Percentiles rank a stretch among this genome's conserved stretches.
Evolutionary conservation across 768 basidiomycete species (phyloP).

Genomic region (Kwoniella newhampshirensis): DNA sequence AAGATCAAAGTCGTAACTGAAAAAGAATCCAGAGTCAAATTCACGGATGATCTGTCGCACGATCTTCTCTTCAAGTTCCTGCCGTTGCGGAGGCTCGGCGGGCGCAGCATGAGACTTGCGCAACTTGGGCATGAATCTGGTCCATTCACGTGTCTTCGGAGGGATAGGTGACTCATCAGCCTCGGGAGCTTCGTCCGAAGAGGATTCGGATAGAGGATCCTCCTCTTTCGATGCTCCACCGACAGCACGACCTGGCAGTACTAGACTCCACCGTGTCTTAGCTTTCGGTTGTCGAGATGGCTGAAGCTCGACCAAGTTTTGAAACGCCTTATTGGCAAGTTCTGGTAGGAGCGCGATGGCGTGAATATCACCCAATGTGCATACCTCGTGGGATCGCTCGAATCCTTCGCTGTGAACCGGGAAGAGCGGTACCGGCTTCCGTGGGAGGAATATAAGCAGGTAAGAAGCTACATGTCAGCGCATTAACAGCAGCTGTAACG

Average conservation of each 20-base stretch:
- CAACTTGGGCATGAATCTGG: conserved; percentile 28
- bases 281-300: conserved; percentile 16
- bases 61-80: conserved; percentile 78
- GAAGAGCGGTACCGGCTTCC: conserved; percentile 23
- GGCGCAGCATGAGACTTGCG: conserved; percentile 20
- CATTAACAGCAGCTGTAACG: conserved; percentile 2
- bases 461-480: conserved; percentile 35
- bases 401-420: conserved; percentile 21
- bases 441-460: conserved; percentile 42
- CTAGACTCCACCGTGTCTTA: conserved; percentile 20
- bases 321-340: conserved; percentile 19
- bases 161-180: conserved; percentile 26
- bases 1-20: conserved; percentile 79
- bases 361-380: conserved; percentile 38
- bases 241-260: conserved; percentile 1
- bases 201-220: conserved; percentile 10
- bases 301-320: conserved; percentile 16
- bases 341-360: conserved; percentile 35
- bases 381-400: conserved; percentile 29
- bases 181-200: conserved; percentile 18
- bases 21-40: conserved; percentile 85
- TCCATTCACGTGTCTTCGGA: conserved; percentile 18
- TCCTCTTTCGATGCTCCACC: neutral
- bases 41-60: conserved; percentile 73
- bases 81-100: conserved; percentile 38